These are phyloP conservation scores for Ophiostoma fasciatum DNA, from an alignment of 2,329 filamentous ascomycete genomes.

Conservation along the genomic window DNA sequence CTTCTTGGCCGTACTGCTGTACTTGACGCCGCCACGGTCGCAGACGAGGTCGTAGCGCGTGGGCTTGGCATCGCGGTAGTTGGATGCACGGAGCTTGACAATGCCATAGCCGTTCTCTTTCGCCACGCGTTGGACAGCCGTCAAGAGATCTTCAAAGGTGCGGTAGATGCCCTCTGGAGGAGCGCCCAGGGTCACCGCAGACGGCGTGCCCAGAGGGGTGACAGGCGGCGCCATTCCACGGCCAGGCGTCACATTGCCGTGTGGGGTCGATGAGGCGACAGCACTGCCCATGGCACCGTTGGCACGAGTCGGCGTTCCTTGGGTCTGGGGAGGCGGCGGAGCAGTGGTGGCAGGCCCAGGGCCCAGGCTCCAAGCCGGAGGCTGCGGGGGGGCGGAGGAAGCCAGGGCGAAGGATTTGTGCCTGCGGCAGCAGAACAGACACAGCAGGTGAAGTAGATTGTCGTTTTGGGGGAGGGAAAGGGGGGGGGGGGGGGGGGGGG, in stretches of 20 bases:
- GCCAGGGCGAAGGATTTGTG: slow-evolving; percentile 12
- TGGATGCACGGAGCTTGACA: slow-evolving; percentile 47
- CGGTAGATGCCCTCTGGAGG: slow-evolving; percentile 46
- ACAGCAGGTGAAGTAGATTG: background rate
- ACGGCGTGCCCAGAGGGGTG: slow-evolving; percentile 21
- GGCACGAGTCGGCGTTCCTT: slow-evolving; percentile 8
- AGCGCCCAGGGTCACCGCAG: slow-evolving; percentile 27
- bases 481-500: too few species aligned
- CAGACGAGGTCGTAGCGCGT: slow-evolving; percentile 49
- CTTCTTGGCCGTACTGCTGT: slow-evolving; percentile 50
- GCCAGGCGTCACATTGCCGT: slow-evolving; percentile 12
- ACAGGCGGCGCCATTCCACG: slow-evolving; percentile 16
- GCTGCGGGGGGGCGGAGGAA: slow-evolving; percentile 11
- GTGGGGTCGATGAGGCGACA: background rate
- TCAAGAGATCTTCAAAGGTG: slow-evolving; percentile 43
- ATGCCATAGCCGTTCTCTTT: slow-evolving; percentile 49
- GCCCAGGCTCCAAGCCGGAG: slow-evolving; percentile 12
- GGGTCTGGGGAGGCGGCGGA: slow-evolving; percentile 5
- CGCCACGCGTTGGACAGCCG: slow-evolving; percentile 41
- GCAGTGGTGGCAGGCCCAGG: slow-evolving; percentile 5
- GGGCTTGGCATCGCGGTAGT: slow-evolving; percentile 47
- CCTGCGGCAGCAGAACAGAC: slow-evolving; percentile 5
- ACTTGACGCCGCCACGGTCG: slow-evolving; percentile 49
- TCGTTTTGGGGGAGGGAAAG: too few species aligned
- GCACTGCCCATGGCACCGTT: slow-evolving; percentile 7